These are phyloP conservation scores for Posidonia oceanica DNA, from an alignment of 116 monocot genomes.

Conservation along the genomic window DNA sequence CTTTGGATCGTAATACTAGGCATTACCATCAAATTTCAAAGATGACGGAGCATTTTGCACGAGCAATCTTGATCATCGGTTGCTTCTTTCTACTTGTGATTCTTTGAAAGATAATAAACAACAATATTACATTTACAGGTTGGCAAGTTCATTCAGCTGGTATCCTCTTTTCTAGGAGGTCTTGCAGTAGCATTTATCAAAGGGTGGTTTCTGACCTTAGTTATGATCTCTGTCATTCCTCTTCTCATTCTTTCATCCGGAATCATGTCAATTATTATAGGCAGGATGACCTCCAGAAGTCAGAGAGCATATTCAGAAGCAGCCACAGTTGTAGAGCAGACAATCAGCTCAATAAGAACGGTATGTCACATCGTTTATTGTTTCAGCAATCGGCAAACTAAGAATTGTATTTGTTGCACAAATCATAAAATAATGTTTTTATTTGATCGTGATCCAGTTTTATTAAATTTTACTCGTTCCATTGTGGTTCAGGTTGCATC, in stretches of 20 bases:
- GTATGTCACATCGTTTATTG: conserved; percentile 23
- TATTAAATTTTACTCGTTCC: neutral
- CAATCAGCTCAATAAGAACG: conserved; percentile 69
- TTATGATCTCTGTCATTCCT: conserved; percentile 46
- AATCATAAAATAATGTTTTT: neutral
- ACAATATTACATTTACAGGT: conserved; percentile 21
- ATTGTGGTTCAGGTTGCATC: conserved; percentile 45
- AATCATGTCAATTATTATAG: conserved; percentile 19
- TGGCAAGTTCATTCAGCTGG: conserved; percentile 51
- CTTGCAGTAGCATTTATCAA: conserved; percentile 37
- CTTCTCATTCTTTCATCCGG: conserved; percentile 24
- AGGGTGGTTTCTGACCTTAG: conserved; percentile 71
- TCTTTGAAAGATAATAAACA: too few relatives aligned
- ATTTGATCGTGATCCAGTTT: neutral
- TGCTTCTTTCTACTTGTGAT: too few relatives aligned
- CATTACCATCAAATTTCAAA: too few relatives aligned
- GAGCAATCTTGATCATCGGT: too few relatives aligned
- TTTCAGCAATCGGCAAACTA: conserved; percentile 18
- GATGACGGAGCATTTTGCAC: too few relatives aligned
- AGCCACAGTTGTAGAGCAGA: conserved; percentile 46
- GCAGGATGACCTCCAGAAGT: conserved; percentile 29
- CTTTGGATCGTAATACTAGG: too few relatives aligned
- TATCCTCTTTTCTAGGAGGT: conserved; percentile 35
- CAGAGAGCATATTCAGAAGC: conserved; percentile 49
- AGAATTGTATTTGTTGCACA: neutral